Evolutionary conservation across 805 yeast species (phyloP).

Genomic region (Cyberlindnera euphorbiae): DNA sequence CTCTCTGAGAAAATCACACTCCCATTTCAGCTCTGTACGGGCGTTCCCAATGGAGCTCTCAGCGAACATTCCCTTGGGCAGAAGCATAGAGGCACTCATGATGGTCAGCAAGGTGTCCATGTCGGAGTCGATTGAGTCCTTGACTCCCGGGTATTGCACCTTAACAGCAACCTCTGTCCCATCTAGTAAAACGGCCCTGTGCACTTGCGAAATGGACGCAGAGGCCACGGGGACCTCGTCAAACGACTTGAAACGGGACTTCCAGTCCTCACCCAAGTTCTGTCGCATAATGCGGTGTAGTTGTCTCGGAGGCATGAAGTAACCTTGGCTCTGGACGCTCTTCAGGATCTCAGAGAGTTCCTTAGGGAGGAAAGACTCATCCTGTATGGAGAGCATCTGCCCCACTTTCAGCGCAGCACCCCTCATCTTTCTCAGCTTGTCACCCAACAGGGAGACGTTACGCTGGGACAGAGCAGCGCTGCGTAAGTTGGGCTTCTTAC

Average conservation of each 20-base stretch:
- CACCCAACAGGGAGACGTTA: slow-evolving; percentile 84
- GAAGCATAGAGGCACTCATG: slow-evolving; percentile 76
- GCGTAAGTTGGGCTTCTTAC: slow-evolving; percentile 46
- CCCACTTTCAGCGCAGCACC: slow-evolving; percentile 99
- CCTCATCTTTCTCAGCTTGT: slow-evolving; percentile 87
- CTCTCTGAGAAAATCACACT: slow-evolving; percentile 91
- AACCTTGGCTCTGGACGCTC: slow-evolving; percentile 89
- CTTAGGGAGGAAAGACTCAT: slow-evolving; percentile 73
- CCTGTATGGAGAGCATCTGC: slow-evolving; percentile 96
- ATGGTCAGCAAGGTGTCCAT: slow-evolving; percentile 78
- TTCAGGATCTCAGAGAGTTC: slow-evolving; percentile 78
- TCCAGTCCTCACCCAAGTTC: slow-evolving; percentile 82
- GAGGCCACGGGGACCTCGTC: slow-evolving; percentile 93
- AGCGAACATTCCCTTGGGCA: slow-evolving; percentile 88
- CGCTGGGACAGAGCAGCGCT: slow-evolving; percentile 68
- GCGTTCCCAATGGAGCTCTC: slow-evolving; percentile 94
- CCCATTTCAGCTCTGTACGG: slow-evolving; percentile 91
- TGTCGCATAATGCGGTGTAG: slow-evolving; percentile 65
- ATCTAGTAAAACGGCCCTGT: slow-evolving; percentile 65
- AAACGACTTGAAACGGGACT: slow-evolving; percentile 62
- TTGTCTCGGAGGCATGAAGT: slow-evolving; percentile 94
- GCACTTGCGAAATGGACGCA: slow-evolving; percentile 97
- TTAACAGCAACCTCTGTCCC: slow-evolving; percentile 84
- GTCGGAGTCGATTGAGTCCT: slow-evolving; percentile 88
- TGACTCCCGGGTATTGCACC: slow-evolving; percentile 97